Evolutionary conservation across 2,329 filamentous ascomycete genomes (phyloP).

Genomic region (Fusarium sp.): DNA sequence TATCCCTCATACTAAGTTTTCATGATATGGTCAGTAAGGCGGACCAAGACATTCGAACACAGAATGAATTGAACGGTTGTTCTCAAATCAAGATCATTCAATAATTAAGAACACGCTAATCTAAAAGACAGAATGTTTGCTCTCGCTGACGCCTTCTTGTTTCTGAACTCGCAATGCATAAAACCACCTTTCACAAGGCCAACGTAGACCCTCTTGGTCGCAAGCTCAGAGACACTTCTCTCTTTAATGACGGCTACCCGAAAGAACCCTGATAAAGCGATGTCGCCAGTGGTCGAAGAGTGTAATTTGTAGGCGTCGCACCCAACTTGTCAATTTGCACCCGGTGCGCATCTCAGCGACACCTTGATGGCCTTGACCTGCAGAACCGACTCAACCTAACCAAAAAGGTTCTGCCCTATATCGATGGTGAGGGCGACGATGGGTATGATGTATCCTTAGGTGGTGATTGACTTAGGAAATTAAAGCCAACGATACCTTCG

Average conservation of each 20-base stretch:
- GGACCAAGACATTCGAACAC: too few relatives aligned
- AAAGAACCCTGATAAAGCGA: conserved; percentile 1
- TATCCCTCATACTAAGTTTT: too few relatives aligned
- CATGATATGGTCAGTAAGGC: too few relatives aligned
- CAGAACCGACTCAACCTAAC: neutral
- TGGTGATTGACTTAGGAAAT: conserved; percentile 51
- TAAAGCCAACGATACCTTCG: conserved; percentile 67
- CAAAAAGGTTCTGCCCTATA: conserved; percentile 20
- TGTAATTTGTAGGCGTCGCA: neutral
- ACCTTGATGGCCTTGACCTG: conserved; percentile 39
- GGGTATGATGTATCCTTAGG: conserved; percentile 8
- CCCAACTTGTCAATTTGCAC: neutral
- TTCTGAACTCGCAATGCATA: neutral
- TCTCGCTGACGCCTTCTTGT: neutral
- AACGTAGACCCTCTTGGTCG: neutral
- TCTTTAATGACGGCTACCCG: neutral
- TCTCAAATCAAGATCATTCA: too few relatives aligned
- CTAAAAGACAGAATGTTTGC: neutral
- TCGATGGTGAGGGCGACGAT: conserved; percentile 26
- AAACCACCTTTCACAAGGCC: neutral
- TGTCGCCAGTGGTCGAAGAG: neutral
- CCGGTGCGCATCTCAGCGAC: neutral
- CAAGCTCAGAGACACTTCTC: neutral
- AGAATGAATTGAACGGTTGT: too few relatives aligned
- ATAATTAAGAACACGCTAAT: neutral